A percentile compares a stretch with the other conserved stretches of the same genome.
Conservation (phyloP, 768 basidiomycete species). For the Suillus clintonianus region DNA sequence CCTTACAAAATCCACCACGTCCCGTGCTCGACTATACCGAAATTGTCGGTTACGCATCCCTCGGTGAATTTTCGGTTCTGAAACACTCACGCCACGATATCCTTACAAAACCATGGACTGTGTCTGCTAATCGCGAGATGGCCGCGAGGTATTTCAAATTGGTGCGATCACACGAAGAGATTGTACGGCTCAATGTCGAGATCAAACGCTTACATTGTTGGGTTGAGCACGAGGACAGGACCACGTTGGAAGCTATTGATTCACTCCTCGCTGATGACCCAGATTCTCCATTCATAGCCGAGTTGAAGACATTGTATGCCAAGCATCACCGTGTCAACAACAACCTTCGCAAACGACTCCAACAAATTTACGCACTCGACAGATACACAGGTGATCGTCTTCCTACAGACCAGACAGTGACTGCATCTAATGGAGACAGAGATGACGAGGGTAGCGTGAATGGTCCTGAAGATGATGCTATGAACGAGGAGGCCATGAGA, state of each 20-base stretch:
- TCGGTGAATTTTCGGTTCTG: background rate
- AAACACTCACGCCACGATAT: background rate
- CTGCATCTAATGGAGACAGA: background rate
- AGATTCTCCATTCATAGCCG: background rate
- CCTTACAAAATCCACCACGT: background rate
- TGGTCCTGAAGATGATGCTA: background rate
- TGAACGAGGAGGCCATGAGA: background rate
- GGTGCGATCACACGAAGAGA: background rate
- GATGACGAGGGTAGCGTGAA: background rate
- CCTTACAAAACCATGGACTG: background rate
- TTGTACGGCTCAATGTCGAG: background rate
- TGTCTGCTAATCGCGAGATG: background rate
- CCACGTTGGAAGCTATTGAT: background rate
- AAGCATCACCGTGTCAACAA: background rate
- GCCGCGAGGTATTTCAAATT: background rate
- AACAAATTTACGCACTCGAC: background rate
- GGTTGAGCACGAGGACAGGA: background rate
- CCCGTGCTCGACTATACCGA: background rate
- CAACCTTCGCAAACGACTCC: background rate
- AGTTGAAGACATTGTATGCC: background rate
- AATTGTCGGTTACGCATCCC: background rate
- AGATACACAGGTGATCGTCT: background rate
- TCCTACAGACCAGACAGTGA: background rate
- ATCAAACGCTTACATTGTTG: background rate
- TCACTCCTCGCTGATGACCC: background rate